Evolutionary conservation across 257 asterid species (phyloP).

Genomic region (Oldenlandia corymbosa): DNA sequence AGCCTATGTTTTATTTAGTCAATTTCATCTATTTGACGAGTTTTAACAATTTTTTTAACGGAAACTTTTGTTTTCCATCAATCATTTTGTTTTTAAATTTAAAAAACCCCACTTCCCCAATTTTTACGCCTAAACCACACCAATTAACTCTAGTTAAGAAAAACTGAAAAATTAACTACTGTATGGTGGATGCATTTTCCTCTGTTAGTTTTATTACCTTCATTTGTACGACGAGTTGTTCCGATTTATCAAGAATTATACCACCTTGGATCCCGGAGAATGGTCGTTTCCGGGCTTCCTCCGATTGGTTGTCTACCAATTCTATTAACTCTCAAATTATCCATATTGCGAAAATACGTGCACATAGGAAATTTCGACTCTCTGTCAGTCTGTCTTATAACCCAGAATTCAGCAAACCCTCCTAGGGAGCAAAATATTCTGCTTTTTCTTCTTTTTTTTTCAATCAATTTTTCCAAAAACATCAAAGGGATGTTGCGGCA

Average conservation of each 20-base stretch:
- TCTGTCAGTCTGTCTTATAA: slow-evolving; percentile 17
- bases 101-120: too few relatives aligned
- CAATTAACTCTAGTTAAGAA: too few relatives aligned
- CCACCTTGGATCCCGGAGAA: slow-evolving; percentile 18
- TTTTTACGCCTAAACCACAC: too few relatives aligned
- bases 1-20: too few relatives aligned
- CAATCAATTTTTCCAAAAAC: slow-evolving; percentile 24
- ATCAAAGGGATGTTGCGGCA: slow-evolving; percentile 27
- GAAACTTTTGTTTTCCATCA: too few relatives aligned
- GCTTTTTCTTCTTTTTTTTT: not conserved
- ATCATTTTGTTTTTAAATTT: too few relatives aligned
- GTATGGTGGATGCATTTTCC: too few relatives aligned
- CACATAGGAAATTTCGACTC: slow-evolving; percentile 16
- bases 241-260: slow-evolving; percentile 15
- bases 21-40: too few relatives aligned
- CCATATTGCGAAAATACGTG: slow-evolving; percentile 15
- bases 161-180: too few relatives aligned
- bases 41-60: too few relatives aligned
- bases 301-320: slow-evolving; percentile 30
- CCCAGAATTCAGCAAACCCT: slow-evolving; percentile 2
- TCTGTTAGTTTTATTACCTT: too few relatives aligned
- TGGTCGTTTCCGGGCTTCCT: slow-evolving; percentile 22
- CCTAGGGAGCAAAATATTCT: slow-evolving; percentile 20
- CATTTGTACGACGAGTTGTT: not conserved
- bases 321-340: slow-evolving; percentile 13